A percentile compares a stretch with the other conserved stretches of the same genome.
Conservation (phyloP, 78 protist genomes). For the Dictyostelium capitatum region DNA sequence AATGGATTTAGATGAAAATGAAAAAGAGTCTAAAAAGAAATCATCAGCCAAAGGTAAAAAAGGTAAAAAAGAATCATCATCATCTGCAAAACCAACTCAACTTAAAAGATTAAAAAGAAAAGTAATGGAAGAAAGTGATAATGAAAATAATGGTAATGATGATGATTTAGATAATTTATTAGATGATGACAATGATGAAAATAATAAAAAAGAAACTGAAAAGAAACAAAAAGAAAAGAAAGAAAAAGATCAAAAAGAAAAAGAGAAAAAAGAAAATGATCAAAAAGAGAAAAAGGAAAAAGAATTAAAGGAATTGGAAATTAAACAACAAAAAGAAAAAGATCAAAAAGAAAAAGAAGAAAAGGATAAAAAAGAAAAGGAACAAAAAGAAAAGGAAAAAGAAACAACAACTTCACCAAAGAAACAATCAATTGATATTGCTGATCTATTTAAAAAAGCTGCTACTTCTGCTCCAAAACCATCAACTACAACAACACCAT, state of each 20-base stretch:
- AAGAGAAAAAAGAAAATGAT: background rate
- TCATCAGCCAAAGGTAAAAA: background rate
- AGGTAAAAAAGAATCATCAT: background rate
- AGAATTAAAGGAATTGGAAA: background rate
- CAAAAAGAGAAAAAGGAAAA: slow-evolving; percentile 7
- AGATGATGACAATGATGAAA: slow-evolving; percentile 15
- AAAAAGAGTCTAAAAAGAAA: background rate
- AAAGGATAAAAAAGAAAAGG: background rate
- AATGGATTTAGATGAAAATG: slow-evolving; percentile 29
- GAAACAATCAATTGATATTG: background rate
- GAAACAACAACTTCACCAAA: slow-evolving; percentile 24
- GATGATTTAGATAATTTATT: background rate
- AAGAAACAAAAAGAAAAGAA: background rate
- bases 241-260: background rate
- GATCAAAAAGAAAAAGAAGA: background rate
- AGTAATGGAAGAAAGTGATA: slow-evolving; percentile 8
- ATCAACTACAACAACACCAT: background rate
- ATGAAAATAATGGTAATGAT: background rate
- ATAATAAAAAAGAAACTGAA: background rate
- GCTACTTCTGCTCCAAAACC: slow-evolving; percentile 19
- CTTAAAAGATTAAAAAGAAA: slow-evolving; percentile 9
- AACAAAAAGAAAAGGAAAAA: background rate
- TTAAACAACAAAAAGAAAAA: background rate
- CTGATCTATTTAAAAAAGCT: slow-evolving; percentile 4
- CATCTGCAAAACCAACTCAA: background rate